Evolutionary conservation across 139 green algal species (phyloP), one percentile per base, ranked within the genome.

Genomic region (Chlorella sp.): DNA sequence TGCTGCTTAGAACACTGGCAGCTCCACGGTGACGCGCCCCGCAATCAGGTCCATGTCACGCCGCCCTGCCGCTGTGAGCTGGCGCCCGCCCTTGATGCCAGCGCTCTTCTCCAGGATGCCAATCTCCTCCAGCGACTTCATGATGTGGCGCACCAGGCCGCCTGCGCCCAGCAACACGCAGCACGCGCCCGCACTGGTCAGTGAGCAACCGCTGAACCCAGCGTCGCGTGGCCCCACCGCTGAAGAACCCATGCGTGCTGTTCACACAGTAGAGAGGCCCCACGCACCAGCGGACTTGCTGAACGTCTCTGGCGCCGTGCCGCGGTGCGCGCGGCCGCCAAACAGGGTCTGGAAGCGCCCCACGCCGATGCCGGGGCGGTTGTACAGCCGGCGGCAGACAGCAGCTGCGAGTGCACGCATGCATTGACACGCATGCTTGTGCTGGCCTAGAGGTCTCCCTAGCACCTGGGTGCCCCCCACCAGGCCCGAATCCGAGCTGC

Each of bases 1-100:
- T n/a, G 42, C 42, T 55, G 42, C 42, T 55, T 55, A 55, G 42
- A 55, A 55, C 10, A 55, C 42, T 55, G 42, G 42, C 42, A 80
- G 70, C 30, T 72, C 55, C 42, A 83, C 72, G 49, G 80, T 70
- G 69, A 90, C 74, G 62, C 88, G 82, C 42, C 89, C 86, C 5
- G 93, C 93, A 79, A 97, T 97, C 55, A 94, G 83, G 80, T 97
- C 93, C 79, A 97, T 91, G 82, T 97, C 93, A 75, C 91, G 84
- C 85, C 95, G 91, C 33, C 95, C 95, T 31, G 76, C 82, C 49
- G 88, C 62, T 20, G 94, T 95, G 75, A 99, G 93, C 42, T 80
- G 79, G 72, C 95, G 89, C 35, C 94, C 94, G 70, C 92, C 92
- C 80, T 94, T 92, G 36, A 75, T 62, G 34, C 73, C 78, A 5